phyloP scores from a whole-genome alignment of 306 rosid genomes.

The Ceratonia siliqua region DNA sequence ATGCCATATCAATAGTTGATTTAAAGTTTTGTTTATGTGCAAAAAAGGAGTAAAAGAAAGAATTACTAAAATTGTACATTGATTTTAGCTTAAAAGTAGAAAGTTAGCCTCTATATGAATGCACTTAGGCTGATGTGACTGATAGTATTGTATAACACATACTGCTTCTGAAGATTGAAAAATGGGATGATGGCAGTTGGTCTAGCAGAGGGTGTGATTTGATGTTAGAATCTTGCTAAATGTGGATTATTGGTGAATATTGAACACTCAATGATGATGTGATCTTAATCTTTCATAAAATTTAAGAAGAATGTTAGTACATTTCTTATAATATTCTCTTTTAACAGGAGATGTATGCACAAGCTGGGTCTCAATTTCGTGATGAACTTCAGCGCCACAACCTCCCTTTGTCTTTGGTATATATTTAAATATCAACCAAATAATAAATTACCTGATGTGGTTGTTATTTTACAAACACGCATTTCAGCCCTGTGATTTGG shows the following conservation, averaged over 20 bases:
- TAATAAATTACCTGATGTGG: constrained; percentile 16
- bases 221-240: constrained; percentile 24
- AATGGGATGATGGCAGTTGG: constrained; percentile 27
- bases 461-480: constrained; percentile 5
- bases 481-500: background rate
- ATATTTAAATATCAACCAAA: constrained; percentile 33
- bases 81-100: constrained; percentile 11
- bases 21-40: background rate
- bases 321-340: constrained; percentile 27
- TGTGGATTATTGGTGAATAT: constrained; percentile 1
- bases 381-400: constrained; percentile 95
- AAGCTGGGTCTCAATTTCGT: constrained; percentile 95
- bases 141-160: constrained; percentile 1
- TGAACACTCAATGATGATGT: constrained; percentile 2
- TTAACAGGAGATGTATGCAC: constrained; percentile 92
- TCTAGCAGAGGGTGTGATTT: constrained; percentile 24
- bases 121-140: constrained; percentile 7
- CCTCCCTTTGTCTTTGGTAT: constrained; percentile 88
- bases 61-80: constrained; percentile 12
- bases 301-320: constrained; percentile 13
- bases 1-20: background rate
- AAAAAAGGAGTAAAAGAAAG: background rate
- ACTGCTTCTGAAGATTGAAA: constrained; percentile 17
- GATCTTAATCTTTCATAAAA: constrained; percentile 12
- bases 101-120: background rate